Base-by-base conservation (phyloP, 1,139 yeast genomes). In the Scheffersomyces parashehatae region DNA sequence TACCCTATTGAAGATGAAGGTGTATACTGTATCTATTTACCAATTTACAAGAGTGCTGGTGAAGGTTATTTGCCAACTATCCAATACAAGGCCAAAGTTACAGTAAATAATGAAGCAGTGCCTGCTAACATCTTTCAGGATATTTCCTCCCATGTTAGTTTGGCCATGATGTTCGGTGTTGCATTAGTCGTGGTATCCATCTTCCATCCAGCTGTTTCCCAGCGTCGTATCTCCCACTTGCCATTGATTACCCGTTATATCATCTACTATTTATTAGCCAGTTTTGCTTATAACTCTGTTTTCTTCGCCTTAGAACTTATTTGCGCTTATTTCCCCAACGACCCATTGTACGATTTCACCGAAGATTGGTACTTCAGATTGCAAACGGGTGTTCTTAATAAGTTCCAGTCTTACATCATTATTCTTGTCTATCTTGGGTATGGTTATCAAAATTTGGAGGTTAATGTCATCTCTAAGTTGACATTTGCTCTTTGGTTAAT, bases 1-100 rank as follows among this genome's bases (percentile, higher is more conserved):
- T 48, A 48, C 38, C 40, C 42, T 3, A 37, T 51, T 28, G 14
- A 36, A 1, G 14, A 35, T 5, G 40, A 44, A 9, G 54, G 54
- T 14, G 46, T 43, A 10, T 52, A 52, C 47, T 51, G 56, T 37
- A 37, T 52, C 29, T 52, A 52, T 39, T 32, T 49, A 29, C 56
- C 56, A 9, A 44, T 52, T 13, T 50, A 47, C 40, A 9, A 41
- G 26, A n/a, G 14, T 20, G 15, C 14, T 12, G 46, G 33, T 2
- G 38, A 38, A 4, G 14, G 28, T 9, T 12, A 13, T 6, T 41
- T 44, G 26, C 42, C 29, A 35, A 48, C 48, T 5, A 38, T 38
- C 35, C 36, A 38, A 3, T 47, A 16, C 35, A 39, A 35, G 2
- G 46, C 43, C 8, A n/a, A 12, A 5, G 41, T 42, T 11, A 29